Percentiles rank a stretch among this genome's conserved stretches.
Conservation (phyloP, 495 filamentous ascomycete genomes). For the Trichocladium antarcticum region DNA sequence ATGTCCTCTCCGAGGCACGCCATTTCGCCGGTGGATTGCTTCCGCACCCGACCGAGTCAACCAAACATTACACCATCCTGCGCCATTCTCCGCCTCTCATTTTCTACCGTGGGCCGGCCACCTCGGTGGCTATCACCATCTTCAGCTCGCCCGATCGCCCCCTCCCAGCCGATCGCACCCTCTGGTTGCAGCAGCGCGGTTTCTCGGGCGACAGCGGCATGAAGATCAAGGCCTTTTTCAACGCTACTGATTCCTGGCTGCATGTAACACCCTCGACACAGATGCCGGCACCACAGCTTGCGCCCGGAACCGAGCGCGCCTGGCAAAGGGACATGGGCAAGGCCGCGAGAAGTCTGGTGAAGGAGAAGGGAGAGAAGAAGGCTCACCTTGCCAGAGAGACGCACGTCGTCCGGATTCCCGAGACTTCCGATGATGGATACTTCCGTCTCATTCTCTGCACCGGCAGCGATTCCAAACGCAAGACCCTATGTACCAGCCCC, state of each 20-base stretch:
- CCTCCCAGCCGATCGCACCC: constrained; percentile 45
- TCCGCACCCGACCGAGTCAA: constrained; percentile 50
- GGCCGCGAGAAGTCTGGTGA: constrained; percentile 41
- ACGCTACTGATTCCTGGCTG: constrained; percentile 47
- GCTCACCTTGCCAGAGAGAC: constrained; percentile 49
- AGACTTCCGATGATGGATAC: constrained; percentile 53
- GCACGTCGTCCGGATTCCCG: constrained; percentile 50
- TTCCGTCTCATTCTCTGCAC: constrained; percentile 52
- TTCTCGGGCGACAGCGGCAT: constrained; percentile 60
- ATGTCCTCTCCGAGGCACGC: constrained; percentile 44
- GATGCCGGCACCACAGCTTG: constrained; percentile 36
- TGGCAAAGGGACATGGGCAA: constrained; percentile 58
- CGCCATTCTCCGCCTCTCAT: constrained; percentile 53
- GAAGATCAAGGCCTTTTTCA: constrained; percentile 49
- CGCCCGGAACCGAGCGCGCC: constrained; percentile 44
- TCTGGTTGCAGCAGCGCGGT: constrained; percentile 57
- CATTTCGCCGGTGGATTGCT: constrained; percentile 56
- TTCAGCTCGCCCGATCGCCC: constrained; percentile 43
- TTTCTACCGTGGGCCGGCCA: constrained; percentile 52
- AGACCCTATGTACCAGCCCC: constrained; percentile 51
- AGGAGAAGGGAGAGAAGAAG: constrained; percentile 31
- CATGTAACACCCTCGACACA: constrained; percentile 49
- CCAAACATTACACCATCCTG: constrained; percentile 54
- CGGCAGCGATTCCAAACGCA: constrained; percentile 32
- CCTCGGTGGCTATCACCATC: constrained; percentile 50